Percentiles rank a stretch among this genome's conserved stretches.
Conservation (phyloP, 2,329 filamentous ascomycete genomes). For the Aspergillus sp. region DNA sequence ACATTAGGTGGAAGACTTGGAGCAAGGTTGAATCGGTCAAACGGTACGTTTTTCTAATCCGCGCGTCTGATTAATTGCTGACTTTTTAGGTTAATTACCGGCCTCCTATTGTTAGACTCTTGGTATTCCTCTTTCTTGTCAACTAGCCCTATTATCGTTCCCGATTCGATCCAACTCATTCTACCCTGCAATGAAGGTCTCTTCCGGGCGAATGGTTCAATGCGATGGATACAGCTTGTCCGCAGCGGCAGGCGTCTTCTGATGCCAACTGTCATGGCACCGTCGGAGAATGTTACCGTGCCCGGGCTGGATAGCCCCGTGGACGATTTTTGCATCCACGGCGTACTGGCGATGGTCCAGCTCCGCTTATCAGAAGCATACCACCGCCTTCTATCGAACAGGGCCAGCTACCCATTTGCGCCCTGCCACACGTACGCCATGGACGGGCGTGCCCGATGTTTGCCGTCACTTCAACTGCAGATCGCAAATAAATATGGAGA, state of each 20-base stretch:
- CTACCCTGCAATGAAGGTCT: constrained; percentile 48
- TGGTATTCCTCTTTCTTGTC: constrained; percentile 51
- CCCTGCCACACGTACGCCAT: constrained; percentile 49
- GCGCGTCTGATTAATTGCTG: neutral
- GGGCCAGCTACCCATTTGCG: constrained; percentile 41
- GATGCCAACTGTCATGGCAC: constrained; percentile 34
- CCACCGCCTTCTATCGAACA: constrained; percentile 42
- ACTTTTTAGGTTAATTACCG: constrained; percentile 42
- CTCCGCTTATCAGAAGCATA: constrained; percentile 45
- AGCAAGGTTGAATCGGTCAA: constrained; percentile 53
- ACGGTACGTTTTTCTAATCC: constrained; percentile 27
- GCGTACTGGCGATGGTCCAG: constrained; percentile 41
- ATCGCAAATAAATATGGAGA: constrained; percentile 40
- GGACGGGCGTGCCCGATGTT: constrained; percentile 46
- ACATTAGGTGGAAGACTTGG: constrained; percentile 54
- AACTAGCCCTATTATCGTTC: constrained; percentile 47
- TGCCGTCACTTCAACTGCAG: constrained; percentile 35
- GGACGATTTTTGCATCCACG: constrained; percentile 39
- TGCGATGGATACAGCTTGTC: constrained; percentile 39
- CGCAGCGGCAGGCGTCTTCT: constrained; percentile 34
- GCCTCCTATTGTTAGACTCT: constrained; percentile 47
- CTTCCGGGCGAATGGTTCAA: constrained; percentile 42
- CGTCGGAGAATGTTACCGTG: constrained; percentile 36
- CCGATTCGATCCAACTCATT: constrained; percentile 48
- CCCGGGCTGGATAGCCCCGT: constrained; percentile 32